Percentiles rank a stretch among this genome's conserved stretches.
Conservation (phyloP, 2,329 filamentous ascomycete species). For the Orbilia brochopaga region DNA sequence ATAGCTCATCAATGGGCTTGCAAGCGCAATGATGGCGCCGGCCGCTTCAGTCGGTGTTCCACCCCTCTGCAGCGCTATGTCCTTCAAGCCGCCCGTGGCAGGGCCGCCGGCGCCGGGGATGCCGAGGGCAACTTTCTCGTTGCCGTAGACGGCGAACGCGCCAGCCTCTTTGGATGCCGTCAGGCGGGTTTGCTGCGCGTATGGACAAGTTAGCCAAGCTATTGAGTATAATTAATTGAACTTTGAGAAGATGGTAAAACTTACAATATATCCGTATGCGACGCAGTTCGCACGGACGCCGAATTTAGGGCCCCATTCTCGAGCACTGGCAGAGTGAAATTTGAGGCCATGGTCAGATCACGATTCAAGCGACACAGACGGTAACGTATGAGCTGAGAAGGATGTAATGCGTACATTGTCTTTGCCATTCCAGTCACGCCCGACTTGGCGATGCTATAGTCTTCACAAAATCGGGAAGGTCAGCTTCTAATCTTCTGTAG, state of each 20-base stretch:
- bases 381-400: slow-evolving; percentile 5
- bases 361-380: background rate
- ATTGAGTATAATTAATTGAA: no score
- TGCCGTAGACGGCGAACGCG: slow-evolving; percentile 77
- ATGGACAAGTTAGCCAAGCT: slow-evolving; percentile 63
- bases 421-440: slow-evolving; percentile 83
- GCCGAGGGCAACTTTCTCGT: slow-evolving; percentile 75
- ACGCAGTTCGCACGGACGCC: slow-evolving; percentile 70
- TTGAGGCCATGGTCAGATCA: slow-evolving; percentile 1
- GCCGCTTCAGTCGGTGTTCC: slow-evolving; percentile 83
- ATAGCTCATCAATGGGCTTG: slow-evolving; percentile 81
- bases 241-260: no score
- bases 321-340: slow-evolving; percentile 15
- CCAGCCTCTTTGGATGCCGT: slow-evolving; percentile 85
- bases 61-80: slow-evolving; percentile 76
- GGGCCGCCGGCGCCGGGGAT: slow-evolving; percentile 67
- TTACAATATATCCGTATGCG: slow-evolving; percentile 71
- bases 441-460: slow-evolving; percentile 85
- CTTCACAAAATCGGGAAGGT: slow-evolving; percentile 71
- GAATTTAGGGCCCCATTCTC: slow-evolving; percentile 63
- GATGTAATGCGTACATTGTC: slow-evolving; percentile 70
- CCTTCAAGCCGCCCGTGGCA: slow-evolving; percentile 60
- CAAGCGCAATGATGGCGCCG: slow-evolving; percentile 75
- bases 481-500: slow-evolving; percentile 20
- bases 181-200: slow-evolving; percentile 66